A percentile compares a stretch with the other conserved stretches of the same genome.
Evolutionary conservation across 805 yeast genomes (phyloP).

Genomic region (Zygoascus flipseniorum): DNA sequence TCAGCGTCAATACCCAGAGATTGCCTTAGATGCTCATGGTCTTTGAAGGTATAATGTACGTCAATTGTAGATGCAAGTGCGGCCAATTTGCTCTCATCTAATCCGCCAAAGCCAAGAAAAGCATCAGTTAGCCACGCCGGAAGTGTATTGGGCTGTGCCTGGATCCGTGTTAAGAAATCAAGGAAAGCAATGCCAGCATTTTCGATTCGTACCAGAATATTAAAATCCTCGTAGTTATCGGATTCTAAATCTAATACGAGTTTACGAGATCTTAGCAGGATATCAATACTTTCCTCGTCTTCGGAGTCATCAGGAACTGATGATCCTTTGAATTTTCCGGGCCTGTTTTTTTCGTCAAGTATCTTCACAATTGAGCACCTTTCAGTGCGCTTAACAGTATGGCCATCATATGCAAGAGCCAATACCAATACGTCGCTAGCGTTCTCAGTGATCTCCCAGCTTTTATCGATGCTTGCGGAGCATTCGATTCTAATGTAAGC

Average conservation of each 20-base stretch:
- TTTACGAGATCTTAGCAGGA: not conserved
- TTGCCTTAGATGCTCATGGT: conserved; percentile 17
- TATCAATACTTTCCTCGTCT: not conserved
- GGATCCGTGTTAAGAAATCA: not conserved
- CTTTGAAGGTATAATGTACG: conserved; percentile 15
- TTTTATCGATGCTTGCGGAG: not conserved
- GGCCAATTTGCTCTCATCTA: conserved; percentile 3
- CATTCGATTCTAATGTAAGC: conserved; percentile 21
- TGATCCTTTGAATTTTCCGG: not conserved
- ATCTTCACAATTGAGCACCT: not conserved
- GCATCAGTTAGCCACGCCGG: conserved; percentile 32
- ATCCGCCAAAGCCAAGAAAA: conserved; percentile 29
- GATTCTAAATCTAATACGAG: not conserved
- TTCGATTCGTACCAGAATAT: conserved; percentile 22
- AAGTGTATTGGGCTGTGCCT: conserved; percentile 5
- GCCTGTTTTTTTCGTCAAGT: not conserved
- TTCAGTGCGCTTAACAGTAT: not conserved
- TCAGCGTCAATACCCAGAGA: conserved; percentile 13
- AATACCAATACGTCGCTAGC: not conserved
- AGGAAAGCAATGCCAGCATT: not conserved
- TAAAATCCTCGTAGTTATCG: conserved; percentile 11
- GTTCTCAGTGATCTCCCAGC: not conserved
- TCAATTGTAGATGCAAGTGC: not conserved
- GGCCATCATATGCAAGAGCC: not conserved
- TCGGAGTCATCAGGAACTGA: not conserved